These are phyloP conservation scores for Stemphylium beticola DNA, from an alignment of 2,329 filamentous ascomycete species.

Conservation along the genomic window DNA sequence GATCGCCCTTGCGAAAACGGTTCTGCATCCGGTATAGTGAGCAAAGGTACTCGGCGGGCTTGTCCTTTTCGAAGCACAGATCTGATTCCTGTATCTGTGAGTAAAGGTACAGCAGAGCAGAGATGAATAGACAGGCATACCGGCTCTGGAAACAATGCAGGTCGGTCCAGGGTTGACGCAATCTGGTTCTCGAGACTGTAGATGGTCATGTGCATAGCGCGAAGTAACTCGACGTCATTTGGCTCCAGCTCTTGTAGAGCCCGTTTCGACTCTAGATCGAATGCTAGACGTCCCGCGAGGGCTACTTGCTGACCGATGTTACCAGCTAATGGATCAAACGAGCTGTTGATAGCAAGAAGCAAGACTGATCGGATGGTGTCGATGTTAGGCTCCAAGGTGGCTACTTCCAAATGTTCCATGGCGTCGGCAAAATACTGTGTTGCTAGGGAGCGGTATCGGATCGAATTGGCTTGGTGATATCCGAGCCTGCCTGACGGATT, in stretches of 20 bases:
- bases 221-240: conserved; percentile 29
- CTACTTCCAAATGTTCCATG: conserved; percentile 40
- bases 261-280: conserved; percentile 37
- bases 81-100: conserved; percentile 34
- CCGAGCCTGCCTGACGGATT: conserved; percentile 33
- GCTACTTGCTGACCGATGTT: conserved; percentile 48
- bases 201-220: conserved; percentile 45
- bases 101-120: neutral
- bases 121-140: conserved; percentile 16
- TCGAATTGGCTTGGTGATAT: conserved; percentile 37
- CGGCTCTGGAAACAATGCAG: conserved; percentile 46
- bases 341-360: conserved; percentile 44
- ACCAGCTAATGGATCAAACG: conserved; percentile 44
- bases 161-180: conserved; percentile 43
- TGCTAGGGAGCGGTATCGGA: conserved; percentile 39
- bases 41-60: conserved; percentile 43
- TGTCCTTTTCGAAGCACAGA: conserved; percentile 33
- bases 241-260: conserved; percentile 35
- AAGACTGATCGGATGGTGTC: conserved; percentile 41
- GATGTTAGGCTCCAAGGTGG: conserved; percentile 42
- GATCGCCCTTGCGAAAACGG: conserved; percentile 43
- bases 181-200: conserved; percentile 47
- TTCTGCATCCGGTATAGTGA: conserved; percentile 45
- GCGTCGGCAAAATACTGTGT: conserved; percentile 36
- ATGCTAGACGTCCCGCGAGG: conserved; percentile 42